Evolutionary conservation across 305 asterid species (phyloP), one percentile per base, ranked within the genome.

Genomic region (Rubia peregrina): DNA sequence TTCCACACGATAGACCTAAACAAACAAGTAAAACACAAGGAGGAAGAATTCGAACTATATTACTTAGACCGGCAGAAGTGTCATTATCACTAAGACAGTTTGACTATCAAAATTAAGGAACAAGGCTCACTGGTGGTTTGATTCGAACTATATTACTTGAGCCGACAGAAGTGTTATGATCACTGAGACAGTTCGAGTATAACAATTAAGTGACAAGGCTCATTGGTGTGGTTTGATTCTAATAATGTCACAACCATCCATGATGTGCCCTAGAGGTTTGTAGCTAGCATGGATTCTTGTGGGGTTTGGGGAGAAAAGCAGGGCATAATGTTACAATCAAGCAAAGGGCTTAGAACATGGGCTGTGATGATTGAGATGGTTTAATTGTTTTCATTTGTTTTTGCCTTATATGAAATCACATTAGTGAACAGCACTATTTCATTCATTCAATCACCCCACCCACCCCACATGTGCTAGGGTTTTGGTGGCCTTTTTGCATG

Each of bases 331-430:
- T 75, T 21, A 60, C 78, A 75, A 73, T 76, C 76, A 78, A 75
- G 16, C 69, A 69, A 41, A 44, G 70, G 38, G 65, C 70, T 69
- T 64, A 33, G 67, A 72, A 76, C 72, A 76, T 78, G 84, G 84
- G 80, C 59, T 65, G 64, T 57, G 73, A 84, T 82, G 83, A 78
- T 82, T 80, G 83, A 46, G 83, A 80, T 74, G 74, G 75, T 74
- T 78, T 53, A 62, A 74, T 62, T 76, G 70, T 73, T 70, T 65
- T 69, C 49, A 69, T 68, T 79, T 65, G 69, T 40, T 65, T 65
- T 41, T 65, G 80, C 62, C 81, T 73, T 72, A 80, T 75, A 78
- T 71, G 71, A 75, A 62, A 19, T 8, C 12, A 62, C 21, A 62
- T 13, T 36, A 68, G 71, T 48, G 21, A 0, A 24, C 26, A 24